phyloP scores from a whole-genome alignment of 495 filamentous ascomycete genomes.

The Aspergillus campestris region DNA sequence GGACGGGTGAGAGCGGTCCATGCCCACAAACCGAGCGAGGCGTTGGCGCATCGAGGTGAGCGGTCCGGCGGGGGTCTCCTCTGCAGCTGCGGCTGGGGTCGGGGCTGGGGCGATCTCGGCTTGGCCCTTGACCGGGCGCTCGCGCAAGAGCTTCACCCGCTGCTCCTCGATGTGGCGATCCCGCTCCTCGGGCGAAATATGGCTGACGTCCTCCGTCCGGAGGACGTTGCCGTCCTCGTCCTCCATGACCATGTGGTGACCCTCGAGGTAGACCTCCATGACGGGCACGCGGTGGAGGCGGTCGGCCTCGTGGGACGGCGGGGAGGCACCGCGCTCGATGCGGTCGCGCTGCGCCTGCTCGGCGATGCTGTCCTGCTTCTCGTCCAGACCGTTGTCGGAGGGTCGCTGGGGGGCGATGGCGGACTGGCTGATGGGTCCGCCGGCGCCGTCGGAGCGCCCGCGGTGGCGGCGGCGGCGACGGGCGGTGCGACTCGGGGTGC shows the following conservation, averaged over 20 bases:
- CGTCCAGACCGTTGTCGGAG: constrained; percentile 16
- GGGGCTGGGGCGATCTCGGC: constrained; percentile 5
- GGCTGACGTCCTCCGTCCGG: constrained; percentile 36
- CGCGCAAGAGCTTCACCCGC: constrained; percentile 49
- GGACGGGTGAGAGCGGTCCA: too few species aligned
- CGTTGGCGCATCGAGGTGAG: constrained; percentile 25
- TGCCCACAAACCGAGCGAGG: too few species aligned
- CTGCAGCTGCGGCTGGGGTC: constrained; percentile 11
- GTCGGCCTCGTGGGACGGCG: constrained; percentile 25
- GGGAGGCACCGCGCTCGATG: constrained; percentile 24
- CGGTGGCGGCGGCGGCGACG: constrained; percentile 61
- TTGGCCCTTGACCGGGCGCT: constrained; percentile 35
- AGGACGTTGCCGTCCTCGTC: constrained; percentile 85
- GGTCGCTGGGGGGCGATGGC: constrained; percentile 74
- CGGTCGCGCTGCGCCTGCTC: constrained; percentile 31
- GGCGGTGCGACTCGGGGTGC: constrained; percentile 52
- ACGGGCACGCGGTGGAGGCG: constrained; percentile 31
- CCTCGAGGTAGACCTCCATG: constrained; percentile 72
- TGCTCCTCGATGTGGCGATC: constrained; percentile 47
- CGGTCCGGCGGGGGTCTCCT: constrained; percentile 22
- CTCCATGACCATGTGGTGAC: constrained; percentile 73
- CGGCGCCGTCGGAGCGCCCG: constrained; percentile 67
- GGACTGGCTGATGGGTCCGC: constrained; percentile 84
- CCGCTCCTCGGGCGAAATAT: constrained; percentile 39
- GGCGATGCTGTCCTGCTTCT: constrained; percentile 25